These are phyloP conservation scores for Chaetoscypha palmicola DNA, from an alignment of 2,329 filamentous ascomycete genomes.

Conservation along the genomic window DNA sequence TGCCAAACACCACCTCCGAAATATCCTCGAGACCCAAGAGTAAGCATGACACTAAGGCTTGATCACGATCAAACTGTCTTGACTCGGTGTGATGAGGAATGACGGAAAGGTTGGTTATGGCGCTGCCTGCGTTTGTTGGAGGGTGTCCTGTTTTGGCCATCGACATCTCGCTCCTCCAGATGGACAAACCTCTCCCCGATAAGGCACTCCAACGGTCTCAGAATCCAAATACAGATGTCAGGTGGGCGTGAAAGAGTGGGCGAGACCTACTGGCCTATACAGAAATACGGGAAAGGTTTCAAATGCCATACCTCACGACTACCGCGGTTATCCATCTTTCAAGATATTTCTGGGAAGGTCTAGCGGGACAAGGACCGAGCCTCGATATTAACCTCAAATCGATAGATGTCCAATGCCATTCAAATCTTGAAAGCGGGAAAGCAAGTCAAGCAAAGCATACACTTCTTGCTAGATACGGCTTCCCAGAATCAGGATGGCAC, in stretches of 20 bases:
- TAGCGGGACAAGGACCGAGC: not conserved
- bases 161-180: too few relatives aligned
- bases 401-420: not conserved
- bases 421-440: not conserved
- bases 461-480: not conserved
- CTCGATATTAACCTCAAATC: not conserved
- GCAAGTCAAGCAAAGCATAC: not conserved
- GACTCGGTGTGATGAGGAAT: not conserved
- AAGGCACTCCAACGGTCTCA: too few relatives aligned
- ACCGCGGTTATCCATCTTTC: not conserved
- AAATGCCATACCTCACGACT: not conserved
- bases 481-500: not conserved
- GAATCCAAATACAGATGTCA: too few relatives aligned
- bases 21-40: not conserved
- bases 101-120: not conserved
- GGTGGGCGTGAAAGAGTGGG: too few relatives aligned
- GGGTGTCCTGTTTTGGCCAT: conserved; percentile 1
- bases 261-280: too few relatives aligned
- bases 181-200: too few relatives aligned
- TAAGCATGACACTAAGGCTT: conserved; percentile 2
- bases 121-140: not conserved
- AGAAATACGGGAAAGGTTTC: too few relatives aligned
- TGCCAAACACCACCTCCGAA: not conserved
- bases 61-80: not conserved
- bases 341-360: too few relatives aligned